Evolutionary conservation across 192 early-diverging fungal genomes (phyloP), one percentile per base, ranked within the genome.

Genomic region (Rhizophagus sp.): DNA sequence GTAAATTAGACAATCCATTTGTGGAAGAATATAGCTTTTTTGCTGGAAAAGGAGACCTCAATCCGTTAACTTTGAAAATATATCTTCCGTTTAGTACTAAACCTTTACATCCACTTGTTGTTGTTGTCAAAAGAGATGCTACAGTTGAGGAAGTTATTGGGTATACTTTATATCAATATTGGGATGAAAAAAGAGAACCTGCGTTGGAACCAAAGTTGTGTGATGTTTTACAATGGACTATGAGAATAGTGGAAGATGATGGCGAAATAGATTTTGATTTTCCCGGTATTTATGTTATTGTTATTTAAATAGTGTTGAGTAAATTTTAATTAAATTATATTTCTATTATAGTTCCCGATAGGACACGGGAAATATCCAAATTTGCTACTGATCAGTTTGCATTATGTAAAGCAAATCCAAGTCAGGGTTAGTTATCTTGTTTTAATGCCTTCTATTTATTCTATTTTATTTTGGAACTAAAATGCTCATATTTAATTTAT

Each of bases 231-330:
- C 83, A 89, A 81, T 99, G 98, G 98, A 91, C 91, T 24, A 84
- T 99, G 82, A 88, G 95, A 52, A 98, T 99, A 81, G 96, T 93
- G 0, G 97, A 98, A 80, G 96, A 96, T 76, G 98, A 98, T 85
- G 98, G 98, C 25, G 91, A 92, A 52, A 92, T 99, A 49, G 98
- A 99, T 80, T 96, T 98, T 47, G 96, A 99, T 84, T 93, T 99
- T 82, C 97, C 97, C 50, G 93, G 94, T 95, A 86, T 57, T 78
- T 30, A 22, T 19, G 66, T 36, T 52, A 33, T 25, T 50, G 2
- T 41, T 30, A 64, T 69, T 69, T 49, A 76, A 79, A 33, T 49
- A 75, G 19, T 76, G 65, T 76, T 49, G 13, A 62, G 4, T 67
- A 49, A 11, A 13, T 22, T 61, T n/a, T 34, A 12, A 24, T 19